Conservation (phyloP, 768 basidiomycete genomes). For the Russula sp. region DNA sequence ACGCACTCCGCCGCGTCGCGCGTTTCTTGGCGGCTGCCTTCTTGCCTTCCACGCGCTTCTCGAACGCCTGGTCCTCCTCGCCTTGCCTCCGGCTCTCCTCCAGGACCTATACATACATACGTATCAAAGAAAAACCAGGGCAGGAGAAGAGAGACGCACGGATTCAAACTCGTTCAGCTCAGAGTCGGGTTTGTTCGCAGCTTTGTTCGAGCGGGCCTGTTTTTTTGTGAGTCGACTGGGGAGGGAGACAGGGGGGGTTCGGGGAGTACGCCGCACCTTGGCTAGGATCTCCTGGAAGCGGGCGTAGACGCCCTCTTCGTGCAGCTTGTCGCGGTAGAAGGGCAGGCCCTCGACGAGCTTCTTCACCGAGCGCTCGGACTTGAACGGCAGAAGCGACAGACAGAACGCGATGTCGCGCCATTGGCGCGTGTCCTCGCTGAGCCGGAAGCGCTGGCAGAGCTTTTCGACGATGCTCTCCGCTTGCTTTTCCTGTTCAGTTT, state of each 20-base stretch:
- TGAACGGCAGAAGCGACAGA: slow-evolving; percentile 90
- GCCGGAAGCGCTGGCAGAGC: slow-evolving; percentile 90
- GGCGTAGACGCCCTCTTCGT: slow-evolving; percentile 75
- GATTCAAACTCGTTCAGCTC: slow-evolving; percentile 94
- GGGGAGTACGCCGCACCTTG: slow-evolving; percentile 47
- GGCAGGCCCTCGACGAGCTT: slow-evolving; percentile 90
- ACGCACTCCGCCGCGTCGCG: slow-evolving; percentile 45
- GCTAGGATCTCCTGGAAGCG: slow-evolving; percentile 86
- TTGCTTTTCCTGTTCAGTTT: slow-evolving; percentile 76
- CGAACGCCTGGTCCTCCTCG: slow-evolving; percentile 84
- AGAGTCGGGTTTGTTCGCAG: slow-evolving; percentile 84
- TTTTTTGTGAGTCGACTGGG: not conserved
- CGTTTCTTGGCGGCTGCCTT: slow-evolving; percentile 73
- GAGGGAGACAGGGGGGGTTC: not conserved
- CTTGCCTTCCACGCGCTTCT: slow-evolving; percentile 80
- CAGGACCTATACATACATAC: slow-evolving; percentile 52
- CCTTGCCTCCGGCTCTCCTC: slow-evolving; percentile 81
- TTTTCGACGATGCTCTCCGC: slow-evolving; percentile 97
- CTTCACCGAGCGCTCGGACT: slow-evolving; percentile 93
- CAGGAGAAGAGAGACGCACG: slow-evolving; percentile 36
- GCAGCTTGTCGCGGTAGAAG: slow-evolving; percentile 93
- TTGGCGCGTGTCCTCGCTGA: slow-evolving; percentile 83
- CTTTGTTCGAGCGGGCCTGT: slow-evolving; percentile 85
- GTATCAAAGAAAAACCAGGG: not conserved
- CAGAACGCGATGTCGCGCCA: slow-evolving; percentile 99